Evolutionary conservation across 495 filamentous ascomycete genomes (phyloP).

Genomic region (Articulospora tetracladia): DNA sequence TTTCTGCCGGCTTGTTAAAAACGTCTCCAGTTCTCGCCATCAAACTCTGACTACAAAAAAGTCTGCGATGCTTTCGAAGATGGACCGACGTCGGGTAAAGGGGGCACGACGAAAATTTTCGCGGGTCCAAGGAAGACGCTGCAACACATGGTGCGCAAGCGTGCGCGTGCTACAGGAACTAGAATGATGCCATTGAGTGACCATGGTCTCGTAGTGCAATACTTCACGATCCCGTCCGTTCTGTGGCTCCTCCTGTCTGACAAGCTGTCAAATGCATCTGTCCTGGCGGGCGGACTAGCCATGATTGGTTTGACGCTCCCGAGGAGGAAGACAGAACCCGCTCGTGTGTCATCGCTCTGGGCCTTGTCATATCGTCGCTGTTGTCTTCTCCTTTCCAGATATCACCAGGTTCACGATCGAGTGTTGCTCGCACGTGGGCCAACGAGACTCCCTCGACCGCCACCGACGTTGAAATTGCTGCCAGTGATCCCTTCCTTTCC

Average conservation of each 20-base stretch:
- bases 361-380: neutral
- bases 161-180: neutral
- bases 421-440: neutral
- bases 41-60: neutral
- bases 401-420: neutral
- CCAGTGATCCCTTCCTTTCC: neutral
- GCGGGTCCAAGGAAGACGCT: neutral
- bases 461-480: neutral
- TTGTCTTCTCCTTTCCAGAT: neutral
- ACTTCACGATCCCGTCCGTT: neutral
- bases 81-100: neutral
- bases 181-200: neutral
- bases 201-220: neutral
- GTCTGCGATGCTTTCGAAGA: neutral
- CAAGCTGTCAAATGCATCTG: neutral
- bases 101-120: neutral
- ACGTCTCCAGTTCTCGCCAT: neutral
- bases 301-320: neutral
- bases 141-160: too few relatives aligned
- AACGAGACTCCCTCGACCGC: neutral
- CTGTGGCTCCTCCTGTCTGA: neutral
- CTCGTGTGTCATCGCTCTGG: neutral
- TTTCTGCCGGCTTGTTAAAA: neutral
- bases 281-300: too few relatives aligned
- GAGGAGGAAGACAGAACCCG: neutral